Conservation (phyloP, 768 basidiomycete species). For the Fibroporia radiculosa region DNA sequence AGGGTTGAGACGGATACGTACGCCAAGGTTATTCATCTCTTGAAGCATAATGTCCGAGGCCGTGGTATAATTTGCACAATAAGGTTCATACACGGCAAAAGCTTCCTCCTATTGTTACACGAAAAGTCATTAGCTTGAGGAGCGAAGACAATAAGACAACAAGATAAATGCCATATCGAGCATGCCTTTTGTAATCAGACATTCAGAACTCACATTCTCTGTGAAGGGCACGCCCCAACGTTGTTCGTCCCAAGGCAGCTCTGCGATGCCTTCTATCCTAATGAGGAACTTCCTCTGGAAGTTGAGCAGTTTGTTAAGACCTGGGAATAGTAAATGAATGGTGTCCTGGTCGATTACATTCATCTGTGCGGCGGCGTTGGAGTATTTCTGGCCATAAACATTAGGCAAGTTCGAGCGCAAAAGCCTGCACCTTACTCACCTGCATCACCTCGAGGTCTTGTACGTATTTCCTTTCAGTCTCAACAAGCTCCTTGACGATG, state of each 20-base stretch:
- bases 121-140: conserved; percentile 22
- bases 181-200: conserved; percentile 17
- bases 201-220: conserved; percentile 57
- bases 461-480: conserved; percentile 94
- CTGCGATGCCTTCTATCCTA: conserved; percentile 78
- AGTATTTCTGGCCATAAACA: conserved; percentile 64
- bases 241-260: conserved; percentile 76
- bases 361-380: conserved; percentile 71
- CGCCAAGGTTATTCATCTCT: conserved; percentile 80
- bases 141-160: conserved; percentile 24
- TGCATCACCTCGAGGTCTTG: conserved; percentile 96
- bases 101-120: conserved; percentile 83
- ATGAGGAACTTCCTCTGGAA: conserved; percentile 94
- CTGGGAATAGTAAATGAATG: conserved; percentile 92
- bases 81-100: conserved; percentile 94
- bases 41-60: conserved; percentile 28
- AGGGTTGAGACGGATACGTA: conserved; percentile 25
- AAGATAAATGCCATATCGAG: conserved; percentile 38
- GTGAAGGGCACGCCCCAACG: conserved; percentile 84
- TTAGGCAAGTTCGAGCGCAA: conserved; percentile 1
- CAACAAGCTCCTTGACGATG: conserved; percentile 82
- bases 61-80: conserved; percentile 64
- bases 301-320: conserved; percentile 90
- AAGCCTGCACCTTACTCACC: conserved; percentile 38
- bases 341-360: conserved; percentile 91